Evolutionary conservation across 2,329 filamentous ascomycete genomes (phyloP).

Genomic region (Claviceps digitariae): DNA sequence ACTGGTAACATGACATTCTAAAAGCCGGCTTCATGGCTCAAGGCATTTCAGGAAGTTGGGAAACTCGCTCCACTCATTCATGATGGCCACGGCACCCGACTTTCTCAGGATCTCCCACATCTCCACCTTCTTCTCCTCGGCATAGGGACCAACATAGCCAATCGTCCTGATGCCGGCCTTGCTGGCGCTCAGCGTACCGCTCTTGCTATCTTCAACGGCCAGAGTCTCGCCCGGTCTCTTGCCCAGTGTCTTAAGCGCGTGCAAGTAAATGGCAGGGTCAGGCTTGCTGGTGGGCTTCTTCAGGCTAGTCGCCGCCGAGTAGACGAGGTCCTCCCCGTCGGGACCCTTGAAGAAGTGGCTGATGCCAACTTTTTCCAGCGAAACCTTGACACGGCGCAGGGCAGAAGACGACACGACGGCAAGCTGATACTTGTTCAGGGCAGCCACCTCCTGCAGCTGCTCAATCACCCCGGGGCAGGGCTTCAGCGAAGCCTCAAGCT

Average conservation of each 20-base stretch:
- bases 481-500: conserved; percentile 53
- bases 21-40: conserved; percentile 17
- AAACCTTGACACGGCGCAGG: conserved; percentile 62
- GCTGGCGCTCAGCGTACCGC: conserved; percentile 59
- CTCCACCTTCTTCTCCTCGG: conserved; percentile 43
- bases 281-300: conserved; percentile 76
- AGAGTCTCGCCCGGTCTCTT: conserved; percentile 61
- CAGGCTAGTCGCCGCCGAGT: conserved; percentile 69
- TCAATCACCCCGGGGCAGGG: conserved; percentile 57
- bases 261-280: conserved; percentile 76
- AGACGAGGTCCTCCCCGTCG: conserved; percentile 50
- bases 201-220: conserved; percentile 81
- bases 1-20: too few relatives aligned
- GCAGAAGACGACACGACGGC: conserved; percentile 74
- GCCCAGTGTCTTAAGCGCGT: conserved; percentile 60
- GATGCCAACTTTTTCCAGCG: conserved; percentile 60
- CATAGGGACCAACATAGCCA: conserved; percentile 74
- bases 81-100: conserved; percentile 49
- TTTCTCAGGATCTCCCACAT: conserved; percentile 50
- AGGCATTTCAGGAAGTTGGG: conserved; percentile 32
- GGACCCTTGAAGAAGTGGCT: conserved; percentile 54
- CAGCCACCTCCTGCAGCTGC: conserved; percentile 50
- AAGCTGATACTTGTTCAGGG: conserved; percentile 52
- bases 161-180: conserved; percentile 69
- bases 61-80: conserved; percentile 46